Evolutionary conservation across 2,329 filamentous ascomycete species (phyloP), one percentile per base, ranked within the genome.

Genomic region (Neofusicoccum sp.): DNA sequence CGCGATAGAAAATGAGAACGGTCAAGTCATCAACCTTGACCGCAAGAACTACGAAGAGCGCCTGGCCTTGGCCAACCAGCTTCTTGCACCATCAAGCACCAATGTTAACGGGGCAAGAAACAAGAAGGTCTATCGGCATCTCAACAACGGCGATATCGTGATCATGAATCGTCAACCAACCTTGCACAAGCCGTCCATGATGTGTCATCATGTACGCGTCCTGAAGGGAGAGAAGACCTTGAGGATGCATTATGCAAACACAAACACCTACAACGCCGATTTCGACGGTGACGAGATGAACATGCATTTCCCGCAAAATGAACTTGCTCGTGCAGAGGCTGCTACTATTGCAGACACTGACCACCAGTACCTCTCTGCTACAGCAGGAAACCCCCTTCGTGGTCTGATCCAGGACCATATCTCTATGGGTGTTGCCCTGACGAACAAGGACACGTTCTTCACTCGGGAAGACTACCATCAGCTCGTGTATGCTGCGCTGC

Each of bases 211-310:
- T 68, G 95, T 95, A 56, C 86, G 93, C 63, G 93, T 99, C 5
- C 79, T 99, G 16, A 90, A 91, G 0, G 93, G 92, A 36, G 96
- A 99, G 75, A 96, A 96, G 78, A 98, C 95, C 0, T 93, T 99
- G 73, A 92, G 95, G 66, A 98, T 99, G 93, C 95, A 99, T 79
- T 99, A 99, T 77, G 93, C 95, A 69, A 99, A 99, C 75, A 98
- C 95, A 75, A 99, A 99, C 71, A 97, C 95, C 0, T 99, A 99
- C 82, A 99, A 99, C 69, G 95, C 95, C 33, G 95, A 99, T 82
- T 99, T 99, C 71, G 96, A 99, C 71, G 95, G 95, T 75, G 95
- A 99, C 73, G 95, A 99, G 76, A 99, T 99, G 95, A 99, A 99
- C 75, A 96, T 99, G 93, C 95, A 99, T 77, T 98, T 99, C 71